Base-by-base conservation (phyloP, 106 monocot genomes). In the Amphibolis antarctica region DNA sequence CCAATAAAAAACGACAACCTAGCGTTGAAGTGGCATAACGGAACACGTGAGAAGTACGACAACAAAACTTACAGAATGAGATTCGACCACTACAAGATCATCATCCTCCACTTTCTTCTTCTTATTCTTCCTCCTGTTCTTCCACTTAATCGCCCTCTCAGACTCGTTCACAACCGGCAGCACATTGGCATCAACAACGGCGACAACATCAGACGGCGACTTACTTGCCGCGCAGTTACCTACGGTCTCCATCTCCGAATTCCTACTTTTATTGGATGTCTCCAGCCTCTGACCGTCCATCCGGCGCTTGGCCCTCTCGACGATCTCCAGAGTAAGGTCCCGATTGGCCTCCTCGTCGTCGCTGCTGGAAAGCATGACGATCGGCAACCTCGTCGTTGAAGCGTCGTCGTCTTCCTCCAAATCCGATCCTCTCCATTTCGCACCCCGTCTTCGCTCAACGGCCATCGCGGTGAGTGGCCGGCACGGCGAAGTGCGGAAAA, bases 291-390 rank as follows among this genome's bases (percentile, higher is more conserved):
- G 36, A 36, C 4, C 36, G 46, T 50, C 68, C 25, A 62, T 46
- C 29, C 75, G 67, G 55, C 63, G 62, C 62, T 36, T 81, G 59
- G 88, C 72, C 71, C 61, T 78, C 72, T 76, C 77, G 7, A 88
- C 55, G 62, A 93, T 81, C 55, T 68, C 86, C 19, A 85, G 67
- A 36, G 63, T 83, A 36, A 89, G 73, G 58, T 94, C 93, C 61
- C 45, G 65, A 77, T 94, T 89, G 42, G 86, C 86, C 76, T 77
- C 79, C 66, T 89, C 89, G 55, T 94, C 93, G 61, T 89, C 93
- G 69, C 78, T 77, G 78, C 93, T 83, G 62, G 78, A 25, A 27
- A 46, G 29, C 53, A 73, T 23, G n/a, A 75, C 7, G 6, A 68
- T 42, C 57, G 69, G 65, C 46, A 4, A 4, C 36, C 43, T 11